Evolutionary conservation across 345 rosid species (phyloP).

Genomic region (Stellera chamaejasme): DNA sequence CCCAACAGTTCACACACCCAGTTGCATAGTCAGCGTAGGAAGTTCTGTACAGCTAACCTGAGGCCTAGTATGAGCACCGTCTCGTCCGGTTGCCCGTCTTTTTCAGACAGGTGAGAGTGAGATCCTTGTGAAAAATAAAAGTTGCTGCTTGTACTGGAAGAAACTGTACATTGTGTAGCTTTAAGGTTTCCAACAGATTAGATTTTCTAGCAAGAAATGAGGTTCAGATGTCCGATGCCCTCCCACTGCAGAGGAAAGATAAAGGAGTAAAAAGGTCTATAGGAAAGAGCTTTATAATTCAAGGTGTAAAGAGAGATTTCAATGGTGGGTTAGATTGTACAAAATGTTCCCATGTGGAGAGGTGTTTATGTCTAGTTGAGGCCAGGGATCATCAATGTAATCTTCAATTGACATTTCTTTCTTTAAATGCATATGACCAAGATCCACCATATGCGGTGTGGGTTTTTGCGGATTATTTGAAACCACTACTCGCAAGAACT

Average conservation of each 20-base stretch:
- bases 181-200: slow-evolving; percentile 40
- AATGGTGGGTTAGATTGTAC: slow-evolving; percentile 41
- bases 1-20: slow-evolving; percentile 31
- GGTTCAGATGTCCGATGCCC: slow-evolving; percentile 27
- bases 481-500: no score
- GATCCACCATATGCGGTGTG: no score
- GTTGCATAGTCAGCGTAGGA: slow-evolving; percentile 24
- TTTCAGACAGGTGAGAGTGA: slow-evolving; percentile 30
- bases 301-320: slow-evolving; percentile 29
- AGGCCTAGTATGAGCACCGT: slow-evolving; percentile 30
- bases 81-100: slow-evolving; percentile 13
- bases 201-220: slow-evolving; percentile 25
- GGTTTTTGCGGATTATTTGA: no score
- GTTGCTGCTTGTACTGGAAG: slow-evolving; percentile 30
- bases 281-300: slow-evolving; percentile 15
- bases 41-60: slow-evolving; percentile 51
- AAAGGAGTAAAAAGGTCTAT: slow-evolving; percentile 15
- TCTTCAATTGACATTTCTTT: slow-evolving; percentile 21
- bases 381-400: slow-evolving; percentile 22
- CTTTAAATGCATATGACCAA: slow-evolving; percentile 2
- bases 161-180: slow-evolving; percentile 61
- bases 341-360: slow-evolving; percentile 37
- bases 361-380: slow-evolving; percentile 39
- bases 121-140: slow-evolving; percentile 25
- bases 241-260: slow-evolving; percentile 20